Conservation (phyloP, 202 grass and related monocot genomes). For the Panicum hallii region DNA sequence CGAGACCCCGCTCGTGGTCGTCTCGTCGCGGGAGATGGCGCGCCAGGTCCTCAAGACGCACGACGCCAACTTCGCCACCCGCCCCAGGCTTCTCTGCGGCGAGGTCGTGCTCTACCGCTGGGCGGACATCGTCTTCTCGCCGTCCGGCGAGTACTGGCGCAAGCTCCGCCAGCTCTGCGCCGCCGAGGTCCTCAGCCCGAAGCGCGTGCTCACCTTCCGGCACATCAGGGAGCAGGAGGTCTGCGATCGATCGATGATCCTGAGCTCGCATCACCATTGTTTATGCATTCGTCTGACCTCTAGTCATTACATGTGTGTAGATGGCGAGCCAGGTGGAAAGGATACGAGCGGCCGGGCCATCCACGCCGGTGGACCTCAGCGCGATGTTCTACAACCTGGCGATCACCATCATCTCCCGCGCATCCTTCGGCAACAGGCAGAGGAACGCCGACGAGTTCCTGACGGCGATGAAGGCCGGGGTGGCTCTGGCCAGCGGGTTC, state of each 20-base stretch:
- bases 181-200: constrained; percentile 40
- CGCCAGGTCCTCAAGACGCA: constrained; percentile 34
- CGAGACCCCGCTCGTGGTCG: constrained; percentile 25
- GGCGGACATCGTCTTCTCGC: constrained; percentile 46
- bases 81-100: constrained; percentile 31
- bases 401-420: background rate
- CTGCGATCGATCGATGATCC: background rate
- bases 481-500: constrained; percentile 28
- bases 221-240: constrained; percentile 50
- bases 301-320: background rate
- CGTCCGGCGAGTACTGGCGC: constrained; percentile 43
- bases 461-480: background rate
- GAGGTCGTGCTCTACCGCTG: constrained; percentile 39
- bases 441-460: constrained; percentile 18
- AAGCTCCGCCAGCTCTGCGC: constrained; percentile 39
- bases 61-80: constrained; percentile 48
- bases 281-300: background rate
- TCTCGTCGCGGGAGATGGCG: constrained; percentile 36
- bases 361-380: background rate
- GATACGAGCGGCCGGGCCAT: constrained; percentile 10
- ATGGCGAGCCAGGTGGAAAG: constrained; percentile 4
- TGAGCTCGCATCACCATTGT: background rate
- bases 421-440: constrained; percentile 40
- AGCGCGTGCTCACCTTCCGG: constrained; percentile 30
- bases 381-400: background rate